Percentiles rank a stretch among this genome's conserved stretches.
These are phyloP conservation scores for Cyclospora cayetanensis DNA, from an alignment of 169 alveolate species.

Conservation along the genomic window DNA sequence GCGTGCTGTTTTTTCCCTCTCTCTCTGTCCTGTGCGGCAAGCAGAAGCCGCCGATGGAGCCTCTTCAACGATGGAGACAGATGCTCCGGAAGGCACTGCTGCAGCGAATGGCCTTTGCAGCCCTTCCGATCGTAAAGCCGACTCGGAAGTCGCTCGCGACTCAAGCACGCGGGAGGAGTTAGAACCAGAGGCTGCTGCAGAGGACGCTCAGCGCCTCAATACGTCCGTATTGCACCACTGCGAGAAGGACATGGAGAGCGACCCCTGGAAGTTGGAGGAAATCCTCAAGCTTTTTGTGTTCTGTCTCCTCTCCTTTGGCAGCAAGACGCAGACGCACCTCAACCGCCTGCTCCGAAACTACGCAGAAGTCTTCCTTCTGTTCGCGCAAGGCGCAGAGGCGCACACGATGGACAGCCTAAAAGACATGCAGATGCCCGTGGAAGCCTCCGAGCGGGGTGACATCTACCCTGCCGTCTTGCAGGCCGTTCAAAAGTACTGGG, in stretches of 20 bases:
- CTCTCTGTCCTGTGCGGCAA: no score
- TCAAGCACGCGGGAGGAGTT: no score
- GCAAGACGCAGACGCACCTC: conserved; percentile 37
- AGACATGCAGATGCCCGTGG: no score
- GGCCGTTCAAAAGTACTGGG: conserved; percentile 20
- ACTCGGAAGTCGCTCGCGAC: no score
- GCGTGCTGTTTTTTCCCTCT: no score
- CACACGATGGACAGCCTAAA: no score
- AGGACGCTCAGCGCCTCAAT: neutral
- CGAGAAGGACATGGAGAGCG: neutral
- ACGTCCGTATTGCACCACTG: neutral
- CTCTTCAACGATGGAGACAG: neutral
- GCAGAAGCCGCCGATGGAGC: neutral
- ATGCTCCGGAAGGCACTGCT: neutral
- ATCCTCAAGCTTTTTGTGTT: conserved; percentile 10
- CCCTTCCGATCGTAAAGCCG: no score
- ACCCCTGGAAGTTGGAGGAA: neutral
- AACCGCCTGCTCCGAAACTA: neutral
- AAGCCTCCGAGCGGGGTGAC: neutral
- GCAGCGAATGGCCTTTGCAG: no score
- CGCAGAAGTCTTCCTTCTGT: neutral
- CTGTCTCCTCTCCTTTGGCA: neutral
- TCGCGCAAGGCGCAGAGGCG: neutral
- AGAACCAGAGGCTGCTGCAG: neutral
- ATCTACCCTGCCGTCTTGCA: conserved; percentile 7